phyloP scores from a whole-genome alignment of 257 asterid genomes.

The Linderniella brevidens region DNA sequence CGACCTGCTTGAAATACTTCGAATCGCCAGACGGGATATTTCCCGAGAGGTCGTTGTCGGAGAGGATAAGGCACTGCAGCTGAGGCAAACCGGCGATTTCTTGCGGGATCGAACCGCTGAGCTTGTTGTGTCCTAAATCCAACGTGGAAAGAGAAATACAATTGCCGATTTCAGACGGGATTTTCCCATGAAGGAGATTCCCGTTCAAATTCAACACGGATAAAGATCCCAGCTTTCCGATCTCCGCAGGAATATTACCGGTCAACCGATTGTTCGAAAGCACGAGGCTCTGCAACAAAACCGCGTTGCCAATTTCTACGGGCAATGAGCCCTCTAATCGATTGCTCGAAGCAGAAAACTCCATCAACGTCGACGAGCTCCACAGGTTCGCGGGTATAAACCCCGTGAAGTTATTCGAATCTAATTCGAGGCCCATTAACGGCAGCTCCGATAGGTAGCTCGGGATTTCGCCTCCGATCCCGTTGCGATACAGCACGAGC shows the following conservation, averaged over 20 bases:
- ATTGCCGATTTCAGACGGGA: constrained; percentile 53
- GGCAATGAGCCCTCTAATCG: constrained; percentile 46
- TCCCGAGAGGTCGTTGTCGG: constrained; percentile 56
- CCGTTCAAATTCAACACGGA: constrained; percentile 47
- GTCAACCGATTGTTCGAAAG: constrained; percentile 34
- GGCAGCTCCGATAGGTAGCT: constrained; percentile 56
- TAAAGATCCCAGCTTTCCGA: constrained; percentile 35
- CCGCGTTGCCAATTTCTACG: constrained; percentile 35
- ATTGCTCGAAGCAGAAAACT: constrained; percentile 59
- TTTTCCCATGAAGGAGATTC: constrained; percentile 36
- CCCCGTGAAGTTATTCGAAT: constrained; percentile 70
- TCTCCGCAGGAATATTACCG: constrained; percentile 45
- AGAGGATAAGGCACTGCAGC: constrained; percentile 63
- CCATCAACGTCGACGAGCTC: constrained; percentile 37
- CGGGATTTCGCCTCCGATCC: constrained; percentile 41
- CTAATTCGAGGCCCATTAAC: constrained; percentile 53
- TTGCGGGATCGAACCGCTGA: constrained; percentile 38
- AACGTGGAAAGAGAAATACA: constrained; percentile 46
- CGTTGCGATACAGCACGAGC: constrained; percentile 36
- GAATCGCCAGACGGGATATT: constrained; percentile 38
- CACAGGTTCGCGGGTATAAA: constrained; percentile 39
- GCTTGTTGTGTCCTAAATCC: constrained; percentile 53
- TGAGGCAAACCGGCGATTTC: constrained; percentile 34
- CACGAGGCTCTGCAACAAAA: constrained; percentile 33
- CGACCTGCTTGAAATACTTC: constrained; percentile 47